Evolutionary conservation across 768 basidiomycete genomes (phyloP).

Genomic region (Agaricus sinodeliciosus): DNA sequence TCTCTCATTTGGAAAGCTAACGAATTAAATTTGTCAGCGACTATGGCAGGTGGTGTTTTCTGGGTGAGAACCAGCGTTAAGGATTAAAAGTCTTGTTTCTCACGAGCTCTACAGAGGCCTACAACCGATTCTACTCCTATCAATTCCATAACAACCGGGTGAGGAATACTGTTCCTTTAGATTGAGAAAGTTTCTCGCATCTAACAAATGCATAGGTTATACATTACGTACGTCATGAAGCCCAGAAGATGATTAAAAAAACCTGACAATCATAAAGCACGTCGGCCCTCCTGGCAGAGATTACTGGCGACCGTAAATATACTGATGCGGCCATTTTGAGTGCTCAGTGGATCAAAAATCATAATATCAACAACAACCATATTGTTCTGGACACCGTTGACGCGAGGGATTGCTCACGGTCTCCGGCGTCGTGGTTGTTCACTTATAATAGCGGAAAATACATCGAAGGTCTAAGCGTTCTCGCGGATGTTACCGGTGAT

Average conservation of each 20-base stretch:
- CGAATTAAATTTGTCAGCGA: constrained; percentile 18
- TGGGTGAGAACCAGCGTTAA: constrained; percentile 29
- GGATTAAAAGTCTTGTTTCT: not conserved
- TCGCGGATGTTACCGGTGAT: constrained; percentile 36
- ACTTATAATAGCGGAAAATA: constrained; percentile 52
- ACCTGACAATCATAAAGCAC: constrained; percentile 22
- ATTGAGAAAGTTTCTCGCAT: not conserved
- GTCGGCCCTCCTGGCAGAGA: constrained; percentile 43
- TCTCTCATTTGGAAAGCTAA: not conserved
- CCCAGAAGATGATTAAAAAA: not conserved
- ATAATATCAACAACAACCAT: constrained; percentile 34
- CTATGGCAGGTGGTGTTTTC: constrained; percentile 51
- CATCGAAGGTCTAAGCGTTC: constrained; percentile 43
- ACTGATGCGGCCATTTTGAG: constrained; percentile 37
- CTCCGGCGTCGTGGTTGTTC: constrained; percentile 39
- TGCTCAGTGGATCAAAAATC: constrained; percentile 41
- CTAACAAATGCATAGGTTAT: constrained; percentile 22
- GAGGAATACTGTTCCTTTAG: constrained; percentile 8
- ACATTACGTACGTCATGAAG: constrained; percentile 26
- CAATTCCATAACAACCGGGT: constrained; percentile 50
- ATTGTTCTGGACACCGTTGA: constrained; percentile 43
- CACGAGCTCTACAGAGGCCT: constrained; percentile 28
- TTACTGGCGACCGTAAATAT: constrained; percentile 38
- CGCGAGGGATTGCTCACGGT: constrained; percentile 39
- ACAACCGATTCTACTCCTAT: constrained; percentile 32